Conservation (phyloP, 106 monocot species). For the Dioscorea zingiberensis region DNA sequence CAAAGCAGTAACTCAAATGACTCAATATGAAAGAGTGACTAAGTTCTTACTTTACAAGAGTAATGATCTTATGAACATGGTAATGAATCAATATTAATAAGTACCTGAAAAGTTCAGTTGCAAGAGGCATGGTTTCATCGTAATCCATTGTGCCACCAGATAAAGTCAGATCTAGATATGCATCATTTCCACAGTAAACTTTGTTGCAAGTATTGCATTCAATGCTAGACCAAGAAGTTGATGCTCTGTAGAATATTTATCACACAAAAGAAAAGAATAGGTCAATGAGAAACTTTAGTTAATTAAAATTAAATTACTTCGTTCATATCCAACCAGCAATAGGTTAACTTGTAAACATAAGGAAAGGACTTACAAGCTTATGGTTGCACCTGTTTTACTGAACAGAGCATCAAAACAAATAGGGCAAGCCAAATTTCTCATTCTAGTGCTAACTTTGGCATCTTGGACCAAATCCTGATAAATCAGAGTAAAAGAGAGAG, state of each 20-base stretch:
- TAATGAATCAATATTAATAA: neutral
- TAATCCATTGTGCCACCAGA: constrained; percentile 45
- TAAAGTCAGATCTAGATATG: constrained; percentile 67
- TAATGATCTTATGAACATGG: neutral
- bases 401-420: constrained; percentile 16
- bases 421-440: constrained; percentile 9
- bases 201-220: constrained; percentile 69
- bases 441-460: neutral
- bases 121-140: constrained; percentile 46
- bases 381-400: constrained; percentile 9
- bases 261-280: neutral
- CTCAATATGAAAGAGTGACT: neutral
- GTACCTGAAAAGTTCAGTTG: constrained; percentile 78
- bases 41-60: neutral
- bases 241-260: constrained; percentile 11
- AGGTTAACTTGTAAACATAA: neutral
- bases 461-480: constrained; percentile 5
- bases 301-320: neutral
- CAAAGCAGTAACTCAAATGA: too few species aligned
- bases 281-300: too few species aligned
- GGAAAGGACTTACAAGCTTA: constrained; percentile 31
- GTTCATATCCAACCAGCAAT: neutral
- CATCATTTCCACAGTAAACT: constrained; percentile 35
- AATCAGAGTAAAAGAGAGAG: neutral
- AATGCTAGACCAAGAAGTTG: constrained; percentile 6